These are phyloP conservation scores for Phytophthora cryptogea DNA, from an alignment of 352 stramenopile genomes.

Conservation along the genomic window DNA sequence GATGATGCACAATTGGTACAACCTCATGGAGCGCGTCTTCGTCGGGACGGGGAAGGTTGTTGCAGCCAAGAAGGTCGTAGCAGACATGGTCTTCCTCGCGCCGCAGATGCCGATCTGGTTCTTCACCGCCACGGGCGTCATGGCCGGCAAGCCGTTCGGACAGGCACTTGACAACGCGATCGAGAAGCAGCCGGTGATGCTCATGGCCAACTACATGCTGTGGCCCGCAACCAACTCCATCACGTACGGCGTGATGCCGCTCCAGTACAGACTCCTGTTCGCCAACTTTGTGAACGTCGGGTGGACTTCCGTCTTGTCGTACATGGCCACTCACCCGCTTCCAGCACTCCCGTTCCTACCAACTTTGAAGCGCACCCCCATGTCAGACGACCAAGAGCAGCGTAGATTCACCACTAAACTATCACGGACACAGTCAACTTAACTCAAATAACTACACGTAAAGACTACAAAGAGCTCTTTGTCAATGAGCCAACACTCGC, in stretches of 20 bases:
- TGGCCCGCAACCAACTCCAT: constrained; percentile 45
- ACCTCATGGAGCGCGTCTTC: constrained; percentile 63
- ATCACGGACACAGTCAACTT: background rate
- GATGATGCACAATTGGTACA: constrained; percentile 91
- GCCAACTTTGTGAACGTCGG: constrained; percentile 37
- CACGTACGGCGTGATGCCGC: constrained; percentile 35
- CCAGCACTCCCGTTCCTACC: constrained; percentile 9
- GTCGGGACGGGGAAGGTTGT: constrained; percentile 25
- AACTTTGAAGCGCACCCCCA: background rate
- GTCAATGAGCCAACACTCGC: too few relatives aligned
- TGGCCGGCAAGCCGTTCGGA: constrained; percentile 26
- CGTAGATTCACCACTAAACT: background rate
- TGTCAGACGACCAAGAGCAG: background rate
- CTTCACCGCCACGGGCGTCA: constrained; percentile 34
- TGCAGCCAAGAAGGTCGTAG: constrained; percentile 37
- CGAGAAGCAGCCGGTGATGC: constrained; percentile 29
- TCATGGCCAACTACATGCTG: constrained; percentile 39
- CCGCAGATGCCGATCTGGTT: constrained; percentile 37
- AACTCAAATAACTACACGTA: too few relatives aligned
- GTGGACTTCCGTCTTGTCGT: constrained; percentile 40
- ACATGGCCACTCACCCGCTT: constrained; percentile 29
- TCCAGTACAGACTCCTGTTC: constrained; percentile 39
- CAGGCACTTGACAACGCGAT: constrained; percentile 30
- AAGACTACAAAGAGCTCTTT: too few relatives aligned
- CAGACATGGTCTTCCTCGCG: constrained; percentile 40